phyloP scores from a whole-genome alignment of 1,284 basidiomycete genomes.

The Meripilus lineatus region DNA sequence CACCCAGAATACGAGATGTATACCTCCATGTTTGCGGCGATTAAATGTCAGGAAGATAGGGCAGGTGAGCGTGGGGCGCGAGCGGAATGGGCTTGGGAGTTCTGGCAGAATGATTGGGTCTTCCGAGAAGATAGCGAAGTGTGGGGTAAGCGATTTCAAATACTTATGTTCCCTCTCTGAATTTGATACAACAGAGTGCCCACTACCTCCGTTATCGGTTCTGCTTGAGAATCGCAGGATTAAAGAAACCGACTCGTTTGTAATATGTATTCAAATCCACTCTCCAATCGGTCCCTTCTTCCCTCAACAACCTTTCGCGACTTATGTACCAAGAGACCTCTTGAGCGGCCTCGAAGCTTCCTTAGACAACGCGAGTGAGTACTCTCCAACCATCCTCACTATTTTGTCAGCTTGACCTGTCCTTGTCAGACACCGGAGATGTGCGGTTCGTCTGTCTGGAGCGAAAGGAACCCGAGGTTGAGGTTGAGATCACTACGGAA shows the following conservation, averaged over 20 bases:
- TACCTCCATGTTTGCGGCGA: slow-evolving; percentile 67
- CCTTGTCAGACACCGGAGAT: slow-evolving; percentile 44
- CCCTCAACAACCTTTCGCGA: slow-evolving; percentile 60
- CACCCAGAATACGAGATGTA: slow-evolving; percentile 55
- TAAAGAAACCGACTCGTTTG: slow-evolving; percentile 56
- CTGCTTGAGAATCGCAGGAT: slow-evolving; percentile 58
- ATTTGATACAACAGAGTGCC: slow-evolving; percentile 43
- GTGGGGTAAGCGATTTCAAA: slow-evolving; percentile 48
- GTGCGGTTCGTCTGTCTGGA: slow-evolving; percentile 71
- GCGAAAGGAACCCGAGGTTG: slow-evolving; percentile 30
- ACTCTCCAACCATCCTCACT: slow-evolving; percentile 2
- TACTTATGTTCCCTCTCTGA: slow-evolving; percentile 5
- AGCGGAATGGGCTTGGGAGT: slow-evolving; percentile 71
- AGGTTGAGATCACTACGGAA: slow-evolving; percentile 17
- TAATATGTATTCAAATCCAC: slow-evolving; percentile 68
- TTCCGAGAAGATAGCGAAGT: slow-evolving; percentile 68
- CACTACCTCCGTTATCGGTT: slow-evolving; percentile 56
- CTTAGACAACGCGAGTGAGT: slow-evolving; percentile 59
- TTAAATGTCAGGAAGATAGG: slow-evolving; percentile 61
- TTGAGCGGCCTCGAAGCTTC: slow-evolving; percentile 59
- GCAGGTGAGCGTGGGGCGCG: slow-evolving; percentile 59
- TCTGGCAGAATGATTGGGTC: slow-evolving; percentile 59
- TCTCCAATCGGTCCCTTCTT: slow-evolving; percentile 60
- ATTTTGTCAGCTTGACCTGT: too few relatives aligned
- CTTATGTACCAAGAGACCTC: slow-evolving; percentile 58